phyloP scores from a whole-genome alignment of 257 asterid species.

The Sherardia arvensis region DNA sequence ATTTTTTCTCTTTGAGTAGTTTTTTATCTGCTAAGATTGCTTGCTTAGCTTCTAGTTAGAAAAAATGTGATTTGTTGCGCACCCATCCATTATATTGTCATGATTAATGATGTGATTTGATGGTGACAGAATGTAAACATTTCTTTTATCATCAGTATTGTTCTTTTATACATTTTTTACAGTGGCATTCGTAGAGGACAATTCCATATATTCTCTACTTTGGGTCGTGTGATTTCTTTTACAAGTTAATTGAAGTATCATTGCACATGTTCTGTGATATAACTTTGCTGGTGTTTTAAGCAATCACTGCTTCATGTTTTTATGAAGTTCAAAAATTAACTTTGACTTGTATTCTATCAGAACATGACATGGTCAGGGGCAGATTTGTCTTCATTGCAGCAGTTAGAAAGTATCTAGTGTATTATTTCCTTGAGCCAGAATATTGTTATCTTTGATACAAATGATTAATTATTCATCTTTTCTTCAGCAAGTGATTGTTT shows the following conservation, averaged over 20 bases:
- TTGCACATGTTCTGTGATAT: neutral
- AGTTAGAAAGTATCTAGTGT: neutral
- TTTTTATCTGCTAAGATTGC: neutral
- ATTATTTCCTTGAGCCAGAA: neutral
- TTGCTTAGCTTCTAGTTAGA: neutral
- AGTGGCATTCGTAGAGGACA: neutral
- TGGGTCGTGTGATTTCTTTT: neutral
- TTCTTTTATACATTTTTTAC: neutral
- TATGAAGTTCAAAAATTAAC: neutral
- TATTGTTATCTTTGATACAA: neutral
- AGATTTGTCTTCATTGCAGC: neutral
- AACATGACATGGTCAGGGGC: neutral
- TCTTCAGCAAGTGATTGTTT: neutral
- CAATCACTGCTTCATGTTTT: neutral
- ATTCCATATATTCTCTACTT: neutral
- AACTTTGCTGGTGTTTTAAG: neutral
- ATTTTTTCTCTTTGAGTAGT: too few relatives aligned
- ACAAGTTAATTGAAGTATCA: neutral
- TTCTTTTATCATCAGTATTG: neutral
- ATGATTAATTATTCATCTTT: neutral
- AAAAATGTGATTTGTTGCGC: neutral
- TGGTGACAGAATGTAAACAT: neutral
- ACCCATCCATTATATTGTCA: neutral
- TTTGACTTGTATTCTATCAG: neutral
- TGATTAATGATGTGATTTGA: neutral